Base-by-base conservation (phyloP, 2,329 filamentous ascomycete genomes). In the Clarireedia sp. region DNA sequence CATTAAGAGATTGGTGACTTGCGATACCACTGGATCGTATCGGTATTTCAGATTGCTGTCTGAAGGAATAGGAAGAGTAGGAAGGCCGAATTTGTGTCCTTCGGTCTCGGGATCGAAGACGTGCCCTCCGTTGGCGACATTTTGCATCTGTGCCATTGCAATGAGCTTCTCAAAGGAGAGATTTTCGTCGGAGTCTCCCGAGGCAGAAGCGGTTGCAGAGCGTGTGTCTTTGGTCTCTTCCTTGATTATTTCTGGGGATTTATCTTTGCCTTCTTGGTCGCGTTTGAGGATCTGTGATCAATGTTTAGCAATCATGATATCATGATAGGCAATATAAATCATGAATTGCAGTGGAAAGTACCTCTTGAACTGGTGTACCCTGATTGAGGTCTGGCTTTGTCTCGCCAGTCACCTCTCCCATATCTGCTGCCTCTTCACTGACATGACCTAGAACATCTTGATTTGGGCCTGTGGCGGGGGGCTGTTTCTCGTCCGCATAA, bases 1-100 rank as follows among this genome's bases (percentile, higher is more conserved):
- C 92, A 97, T 99, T 60, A 99, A 73, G 63, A 96, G 77, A 69
- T 90, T 91, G 17, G 90, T 96, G 64, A 97, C 78, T 74, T 96
- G 94, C 62, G 86, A 77, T 48, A 97, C 77, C 7, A 96, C 78
- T 1, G 89, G 83, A 68, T 96, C 87, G 69, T 97, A 95, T 66
- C 94, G 83, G 68, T 89, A 78, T 71, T 90, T 87, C 64, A 92
- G 74, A 72, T 89, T 77, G 72, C 26, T 77, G 44, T 60, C 74
- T 55, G 79, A 78, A 9, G 85, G 80, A 51, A 90, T 75, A 6
- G 86, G 83, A 55, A 85, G 73, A 37, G 77, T 74, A 1, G 90
- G 90, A 60, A 89, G 74, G 3, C 81, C 82, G 66, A 90, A 96
- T 68, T 92, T 95, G 69, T 68, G 63, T 12, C 63, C 65, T 14